Evolutionary conservation across 805 yeast genomes (phyloP).

Genomic region (Wickerhamomyces bovis): DNA sequence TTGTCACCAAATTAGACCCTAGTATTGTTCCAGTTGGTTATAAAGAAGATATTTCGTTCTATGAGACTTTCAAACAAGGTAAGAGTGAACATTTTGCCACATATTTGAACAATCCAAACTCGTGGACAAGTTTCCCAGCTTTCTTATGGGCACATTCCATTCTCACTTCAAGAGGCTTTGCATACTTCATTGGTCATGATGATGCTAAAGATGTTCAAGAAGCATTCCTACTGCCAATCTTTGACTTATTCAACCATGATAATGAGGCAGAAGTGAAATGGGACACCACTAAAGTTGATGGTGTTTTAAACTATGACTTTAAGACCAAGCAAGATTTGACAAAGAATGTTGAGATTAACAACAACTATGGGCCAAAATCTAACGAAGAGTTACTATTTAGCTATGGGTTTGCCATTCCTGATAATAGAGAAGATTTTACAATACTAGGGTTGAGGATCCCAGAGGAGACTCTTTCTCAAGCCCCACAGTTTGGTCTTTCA

Average conservation of each 20-base stretch:
- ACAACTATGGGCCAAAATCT: slow-evolving; percentile 84
- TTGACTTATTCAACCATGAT: slow-evolving; percentile 75
- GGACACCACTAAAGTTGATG: slow-evolving; percentile 29
- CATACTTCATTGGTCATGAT: slow-evolving; percentile 46
- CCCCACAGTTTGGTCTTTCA: slow-evolving; percentile 32
- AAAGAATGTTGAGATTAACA: slow-evolving; percentile 50
- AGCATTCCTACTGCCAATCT: slow-evolving; percentile 71
- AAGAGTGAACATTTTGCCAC: slow-evolving; percentile 21
- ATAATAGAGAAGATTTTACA: slow-evolving; percentile 52
- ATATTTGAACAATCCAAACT: slow-evolving; percentile 23
- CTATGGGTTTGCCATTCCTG: slow-evolving; percentile 67
- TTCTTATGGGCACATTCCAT: slow-evolving; percentile 74
- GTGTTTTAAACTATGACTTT: slow-evolving; percentile 33
- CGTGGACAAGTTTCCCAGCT: slow-evolving; percentile 62
- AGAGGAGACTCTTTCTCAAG: slow-evolving; percentile 21
- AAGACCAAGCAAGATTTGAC: slow-evolving; percentile 28
- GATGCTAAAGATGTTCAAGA: slow-evolving; percentile 35
- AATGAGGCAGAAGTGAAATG: slow-evolving; percentile 59
- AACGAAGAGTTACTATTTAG: slow-evolving; percentile 77
- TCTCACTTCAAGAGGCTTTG: slow-evolving; percentile 76
- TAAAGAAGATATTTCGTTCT: slow-evolving; percentile 24
- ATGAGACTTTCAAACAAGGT: slow-evolving; percentile 19
- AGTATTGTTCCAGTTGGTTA: slow-evolving; percentile 10
- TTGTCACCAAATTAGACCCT: slow-evolving; percentile 19
- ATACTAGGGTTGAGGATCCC: slow-evolving; percentile 56